Conservation (phyloP, 78 protist genomes). For the Dictyostelium intermedium region DNA sequence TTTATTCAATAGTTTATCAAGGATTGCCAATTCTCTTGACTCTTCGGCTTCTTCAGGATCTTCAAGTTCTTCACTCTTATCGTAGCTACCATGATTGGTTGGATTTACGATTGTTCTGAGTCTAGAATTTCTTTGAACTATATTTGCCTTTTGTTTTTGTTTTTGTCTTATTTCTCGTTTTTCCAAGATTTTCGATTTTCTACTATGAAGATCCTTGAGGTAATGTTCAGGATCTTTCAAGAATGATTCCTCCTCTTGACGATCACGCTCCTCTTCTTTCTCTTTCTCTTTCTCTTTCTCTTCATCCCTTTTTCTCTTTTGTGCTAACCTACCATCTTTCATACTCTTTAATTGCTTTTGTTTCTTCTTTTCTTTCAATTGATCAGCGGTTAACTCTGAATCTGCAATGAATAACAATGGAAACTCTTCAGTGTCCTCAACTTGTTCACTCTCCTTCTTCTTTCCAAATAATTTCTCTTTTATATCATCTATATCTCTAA, state of each 20-base stretch:
- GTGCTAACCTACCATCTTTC: constrained; percentile 33
- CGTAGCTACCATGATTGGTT: neutral
- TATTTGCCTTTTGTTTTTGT: neutral
- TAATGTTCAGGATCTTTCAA: constrained; percentile 54
- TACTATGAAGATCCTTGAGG: neutral
- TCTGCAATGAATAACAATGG: constrained; percentile 50
- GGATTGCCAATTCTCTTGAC: neutral
- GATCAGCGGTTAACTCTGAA: constrained; percentile 22
- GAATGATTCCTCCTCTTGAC: constrained; percentile 40
- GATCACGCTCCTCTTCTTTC: constrained; percentile 7
- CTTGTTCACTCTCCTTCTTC: constrained; percentile 12
- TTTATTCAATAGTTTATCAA: constrained; percentile 50
- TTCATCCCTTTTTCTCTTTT: constrained; percentile 70
- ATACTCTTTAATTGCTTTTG: constrained; percentile 22
- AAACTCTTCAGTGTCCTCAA: constrained; percentile 31
- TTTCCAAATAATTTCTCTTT: constrained; percentile 39
- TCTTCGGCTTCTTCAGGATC: constrained; percentile 64
- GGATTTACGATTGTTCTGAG: neutral
- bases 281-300: constrained; percentile 49
- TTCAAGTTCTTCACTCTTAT: neutral
- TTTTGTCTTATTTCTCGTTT: constrained; percentile 16
- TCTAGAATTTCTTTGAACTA: constrained; percentile 38
- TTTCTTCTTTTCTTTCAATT: constrained; percentile 47
- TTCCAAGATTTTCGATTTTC: neutral
- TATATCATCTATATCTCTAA: constrained; percentile 23